These are phyloP conservation scores for Cercospora beticola DNA, from an alignment of 2,329 filamentous ascomycete genomes.

Conservation along the genomic window DNA sequence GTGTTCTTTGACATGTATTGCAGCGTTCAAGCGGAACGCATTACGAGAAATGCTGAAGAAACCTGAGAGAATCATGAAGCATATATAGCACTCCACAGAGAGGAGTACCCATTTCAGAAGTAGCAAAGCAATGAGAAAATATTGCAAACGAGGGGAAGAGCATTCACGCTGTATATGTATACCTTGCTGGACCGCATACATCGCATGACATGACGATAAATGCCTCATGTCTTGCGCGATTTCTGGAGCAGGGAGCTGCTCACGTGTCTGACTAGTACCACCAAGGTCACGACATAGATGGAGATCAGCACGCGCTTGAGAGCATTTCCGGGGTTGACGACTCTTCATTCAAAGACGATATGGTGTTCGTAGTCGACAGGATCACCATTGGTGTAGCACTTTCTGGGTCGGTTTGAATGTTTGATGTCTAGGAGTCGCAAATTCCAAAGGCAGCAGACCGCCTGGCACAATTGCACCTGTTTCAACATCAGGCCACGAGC, in stretches of 20 bases:
- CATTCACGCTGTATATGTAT: background rate
- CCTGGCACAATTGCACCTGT: background rate
- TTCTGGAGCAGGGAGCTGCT: constrained; percentile 1
- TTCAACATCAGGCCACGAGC: background rate
- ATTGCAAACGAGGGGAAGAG: background rate
- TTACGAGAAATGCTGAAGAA: constrained; percentile 12
- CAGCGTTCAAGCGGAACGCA: constrained; percentile 22
- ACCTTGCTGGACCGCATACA: background rate
- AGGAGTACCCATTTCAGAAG: background rate
- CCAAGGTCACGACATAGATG: background rate
- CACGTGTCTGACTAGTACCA: constrained; percentile 2
- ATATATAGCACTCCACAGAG: constrained; percentile 3
- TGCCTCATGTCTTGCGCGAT: constrained; percentile 2
- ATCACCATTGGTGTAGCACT: background rate
- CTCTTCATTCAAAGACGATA: background rate
- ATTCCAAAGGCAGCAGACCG: background rate
- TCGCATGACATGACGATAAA: constrained; percentile 5
- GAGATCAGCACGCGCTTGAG: background rate
- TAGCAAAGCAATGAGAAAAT: constrained; percentile 2
- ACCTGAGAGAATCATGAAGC: background rate
- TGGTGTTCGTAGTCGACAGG: background rate
- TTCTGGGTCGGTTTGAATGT: background rate
- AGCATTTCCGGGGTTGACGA: background rate
- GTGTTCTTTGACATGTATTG: constrained; percentile 8
- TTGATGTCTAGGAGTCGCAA: background rate